phyloP scores from a whole-genome alignment of 1,284 basidiomycete genomes.

The Coniferiporia sulphurascens region DNA sequence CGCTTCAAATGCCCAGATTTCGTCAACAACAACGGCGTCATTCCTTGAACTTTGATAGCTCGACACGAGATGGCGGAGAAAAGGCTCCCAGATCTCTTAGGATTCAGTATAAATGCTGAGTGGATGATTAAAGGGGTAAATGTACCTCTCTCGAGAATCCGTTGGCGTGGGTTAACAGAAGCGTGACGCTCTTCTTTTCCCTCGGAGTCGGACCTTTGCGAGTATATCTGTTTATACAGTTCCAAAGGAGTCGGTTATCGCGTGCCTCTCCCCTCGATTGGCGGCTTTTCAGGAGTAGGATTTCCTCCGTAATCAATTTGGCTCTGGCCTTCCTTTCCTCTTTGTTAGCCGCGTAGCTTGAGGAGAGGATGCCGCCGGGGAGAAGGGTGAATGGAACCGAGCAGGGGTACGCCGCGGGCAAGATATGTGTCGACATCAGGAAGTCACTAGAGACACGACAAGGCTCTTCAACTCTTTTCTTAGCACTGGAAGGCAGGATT shows the following conservation, averaged over 20 bases:
- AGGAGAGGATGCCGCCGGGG: conserved; percentile 23
- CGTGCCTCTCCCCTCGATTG: neutral
- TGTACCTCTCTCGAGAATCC: conserved; percentile 33
- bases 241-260: conserved; percentile 26
- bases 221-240: conserved; percentile 30
- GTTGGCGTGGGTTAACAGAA: conserved; percentile 33
- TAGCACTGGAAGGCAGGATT: conserved; percentile 1
- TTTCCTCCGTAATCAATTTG: neutral
- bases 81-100: conserved; percentile 33
- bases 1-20: conserved; percentile 55
- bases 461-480: neutral
- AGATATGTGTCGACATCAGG: conserved; percentile 55
- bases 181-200: conserved; percentile 22
- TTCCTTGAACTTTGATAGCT: neutral
- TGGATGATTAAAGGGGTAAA: neutral
- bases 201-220: conserved; percentile 15
- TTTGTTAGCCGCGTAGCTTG: neutral
- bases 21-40: conserved; percentile 33
- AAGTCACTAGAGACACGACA: neutral
- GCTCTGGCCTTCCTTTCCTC: conserved; percentile 3
- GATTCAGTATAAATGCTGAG: neutral
- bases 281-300: neutral
- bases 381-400: conserved; percentile 42
- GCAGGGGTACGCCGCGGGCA: conserved; percentile 70
- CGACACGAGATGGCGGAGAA: conserved; percentile 22